These are phyloP conservation scores for Paspalum notatum DNA, from an alignment of 176 grass and related monocot species.

Conservation along the genomic window DNA sequence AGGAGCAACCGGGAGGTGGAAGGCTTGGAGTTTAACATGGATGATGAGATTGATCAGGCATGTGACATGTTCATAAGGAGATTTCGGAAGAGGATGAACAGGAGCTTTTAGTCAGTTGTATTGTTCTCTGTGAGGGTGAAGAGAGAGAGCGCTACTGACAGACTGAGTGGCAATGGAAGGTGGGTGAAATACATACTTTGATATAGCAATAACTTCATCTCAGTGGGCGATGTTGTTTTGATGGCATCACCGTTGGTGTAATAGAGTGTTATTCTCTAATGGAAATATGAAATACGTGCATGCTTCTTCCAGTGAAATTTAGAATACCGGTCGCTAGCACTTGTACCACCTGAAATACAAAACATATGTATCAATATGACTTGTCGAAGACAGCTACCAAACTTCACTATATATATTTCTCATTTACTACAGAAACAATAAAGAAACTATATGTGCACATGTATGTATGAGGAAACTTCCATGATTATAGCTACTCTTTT, in stretches of 20 bases:
- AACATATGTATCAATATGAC: not conserved
- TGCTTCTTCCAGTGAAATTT: conserved; percentile 19
- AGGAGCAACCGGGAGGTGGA: conserved; percentile 56
- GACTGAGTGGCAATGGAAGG: conserved; percentile 20
- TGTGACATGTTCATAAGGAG: conserved; percentile 81
- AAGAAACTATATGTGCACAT: not conserved
- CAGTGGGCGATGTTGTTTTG: not conserved
- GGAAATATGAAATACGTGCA: not conserved
- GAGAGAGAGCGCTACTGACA: conserved; percentile 4
- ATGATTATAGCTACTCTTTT: not conserved
- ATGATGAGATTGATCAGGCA: conserved; percentile 77
- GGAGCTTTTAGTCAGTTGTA: conserved; percentile 26
- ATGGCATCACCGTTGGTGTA: not conserved
- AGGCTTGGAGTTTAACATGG: conserved; percentile 67
- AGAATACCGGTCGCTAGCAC: not conserved
- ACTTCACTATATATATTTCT: not conserved
- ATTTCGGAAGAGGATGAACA: conserved; percentile 60
- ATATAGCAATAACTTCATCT: not conserved
- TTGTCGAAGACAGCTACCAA: not conserved
- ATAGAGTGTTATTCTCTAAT: conserved; percentile 21
- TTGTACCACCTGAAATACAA: not conserved
- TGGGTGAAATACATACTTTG: not conserved
- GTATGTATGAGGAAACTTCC: not conserved
- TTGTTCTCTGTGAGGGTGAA: conserved; percentile 2
- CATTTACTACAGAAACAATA: not conserved